Evolutionary conservation across 2,329 filamentous ascomycete genomes (phyloP).

Genomic region (Davidsoniella virescens): DNA sequence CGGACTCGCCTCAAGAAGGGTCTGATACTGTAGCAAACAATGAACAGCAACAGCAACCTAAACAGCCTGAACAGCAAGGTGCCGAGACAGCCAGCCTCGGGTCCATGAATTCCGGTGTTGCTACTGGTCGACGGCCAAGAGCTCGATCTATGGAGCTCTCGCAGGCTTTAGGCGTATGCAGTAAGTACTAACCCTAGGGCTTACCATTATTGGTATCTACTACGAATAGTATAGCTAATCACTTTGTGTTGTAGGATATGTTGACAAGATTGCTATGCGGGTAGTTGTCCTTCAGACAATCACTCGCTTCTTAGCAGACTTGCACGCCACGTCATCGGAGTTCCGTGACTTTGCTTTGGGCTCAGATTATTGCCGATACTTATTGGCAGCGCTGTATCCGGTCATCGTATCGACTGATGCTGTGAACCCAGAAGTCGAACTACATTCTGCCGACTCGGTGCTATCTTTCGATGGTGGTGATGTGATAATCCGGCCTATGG

Average conservation of each 20-base stretch:
- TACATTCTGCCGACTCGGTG: conserved; percentile 67
- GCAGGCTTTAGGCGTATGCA: conserved; percentile 38
- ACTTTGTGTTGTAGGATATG: conserved; percentile 5
- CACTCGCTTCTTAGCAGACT: conserved; percentile 60
- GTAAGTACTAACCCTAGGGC: conserved; percentile 24
- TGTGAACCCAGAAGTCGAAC: conserved; percentile 67
- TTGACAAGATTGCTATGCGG: conserved; percentile 23
- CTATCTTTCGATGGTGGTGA: conserved; percentile 76
- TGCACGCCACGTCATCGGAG: conserved; percentile 57
- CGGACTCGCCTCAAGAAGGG: conserved; percentile 27
- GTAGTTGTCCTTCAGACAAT: conserved; percentile 56
- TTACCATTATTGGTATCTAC: background rate
- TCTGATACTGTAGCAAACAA: background rate
- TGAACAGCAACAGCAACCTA: background rate
- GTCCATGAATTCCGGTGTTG: background rate
- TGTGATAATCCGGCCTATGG: conserved; percentile 64
- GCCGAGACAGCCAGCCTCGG: background rate
- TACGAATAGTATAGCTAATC: background rate
- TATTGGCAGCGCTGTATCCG: conserved; percentile 71
- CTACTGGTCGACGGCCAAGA: conserved; percentile 23
- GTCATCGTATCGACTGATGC: conserved; percentile 74
- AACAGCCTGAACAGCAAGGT: background rate
- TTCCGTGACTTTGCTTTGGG: conserved; percentile 72
- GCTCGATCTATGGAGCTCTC: conserved; percentile 51
- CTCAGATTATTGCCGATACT: conserved; percentile 66